Base-by-base conservation (phyloP, 352 stramenopile species). In the Globisporangium solare region DNA sequence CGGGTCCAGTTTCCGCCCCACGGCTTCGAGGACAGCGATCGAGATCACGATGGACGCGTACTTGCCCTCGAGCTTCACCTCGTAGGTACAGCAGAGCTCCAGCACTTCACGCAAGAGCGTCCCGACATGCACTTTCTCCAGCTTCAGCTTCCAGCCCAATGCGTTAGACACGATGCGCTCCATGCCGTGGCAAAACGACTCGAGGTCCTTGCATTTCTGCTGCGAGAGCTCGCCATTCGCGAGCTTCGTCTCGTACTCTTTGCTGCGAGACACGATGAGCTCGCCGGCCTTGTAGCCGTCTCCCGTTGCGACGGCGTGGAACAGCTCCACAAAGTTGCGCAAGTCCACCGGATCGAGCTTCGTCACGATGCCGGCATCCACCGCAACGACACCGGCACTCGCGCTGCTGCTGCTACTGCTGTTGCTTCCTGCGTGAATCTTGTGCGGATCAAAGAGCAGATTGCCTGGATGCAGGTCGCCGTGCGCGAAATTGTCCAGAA, bases 401-500 rank as follows among this genome's bases (percentile, higher is more conserved):
- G 56, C 51, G 0, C 24, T 17, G 2, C 42, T 70, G 62, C 0
- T 31, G 42, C 48, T 11, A 17, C 15, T 21, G 2, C 31, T 40
- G 27, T 35, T 57, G 46, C 27, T 31, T 18, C 14, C 51, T 11
- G 21, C 8, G 1, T 49, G 15, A n/a, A 43, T 18, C 3, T 45
- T 47, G 32, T 60, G 65, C 51, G 73, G 45, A 27, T 87, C 73
- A 66, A 93, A 89, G 22, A 97, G 71, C 54, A 97, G 68, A 61
- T 97, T 98, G 37, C 92, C 92, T 46, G 89, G 89, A 63, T 97
- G 92, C n/a, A 98, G 62, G 65, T 98, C 91, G 39, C 86, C 86
- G 52, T 97, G 89, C 13, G 93, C 83, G 69, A 98, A 98, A 58
- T 98, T 98, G 66, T 98, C 88, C 10, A 97, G 70, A 48, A 98